Conservation (phyloP, 352 stramenopile genomes). For the Pythium volutum region DNA sequence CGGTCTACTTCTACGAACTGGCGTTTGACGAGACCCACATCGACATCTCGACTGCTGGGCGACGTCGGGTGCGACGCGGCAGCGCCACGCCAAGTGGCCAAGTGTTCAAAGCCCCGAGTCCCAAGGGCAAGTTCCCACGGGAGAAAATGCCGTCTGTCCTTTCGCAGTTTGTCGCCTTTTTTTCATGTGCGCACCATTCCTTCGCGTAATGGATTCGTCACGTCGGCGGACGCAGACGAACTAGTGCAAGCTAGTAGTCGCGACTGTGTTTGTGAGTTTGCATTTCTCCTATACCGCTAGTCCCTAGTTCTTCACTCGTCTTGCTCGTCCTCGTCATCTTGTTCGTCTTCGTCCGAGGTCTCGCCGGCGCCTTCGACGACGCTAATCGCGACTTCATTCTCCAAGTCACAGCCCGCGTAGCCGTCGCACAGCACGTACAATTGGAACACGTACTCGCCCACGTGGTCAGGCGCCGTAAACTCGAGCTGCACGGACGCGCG, state of each 20-base stretch:
- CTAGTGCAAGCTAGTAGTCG: neutral
- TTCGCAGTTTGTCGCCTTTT: too few species aligned
- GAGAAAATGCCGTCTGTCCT: too few species aligned
- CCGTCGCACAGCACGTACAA: slow-evolving; percentile 99
- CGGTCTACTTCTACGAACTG: too few species aligned
- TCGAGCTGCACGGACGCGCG: slow-evolving; percentile 89
- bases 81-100: too few species aligned
- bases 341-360: slow-evolving; percentile 28
- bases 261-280: neutral
- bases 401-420: slow-evolving; percentile 98
- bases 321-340: slow-evolving; percentile 17
- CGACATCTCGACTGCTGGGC: too few species aligned
- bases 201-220: too few species aligned
- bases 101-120: too few species aligned
- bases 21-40: too few species aligned
- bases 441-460: slow-evolving; percentile 93
- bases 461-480: slow-evolving; percentile 94
- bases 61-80: too few species aligned
- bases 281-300: neutral
- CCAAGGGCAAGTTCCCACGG: too few species aligned
- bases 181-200: too few species aligned
- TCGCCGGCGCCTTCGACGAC: slow-evolving; percentile 43
- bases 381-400: slow-evolving; percentile 89
- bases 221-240: too few species aligned
- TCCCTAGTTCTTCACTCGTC: slow-evolving; percentile 15